These are phyloP conservation scores for Xylaria sp. DNA, from an alignment of 2,329 filamentous ascomycete species.

Conservation along the genomic window DNA sequence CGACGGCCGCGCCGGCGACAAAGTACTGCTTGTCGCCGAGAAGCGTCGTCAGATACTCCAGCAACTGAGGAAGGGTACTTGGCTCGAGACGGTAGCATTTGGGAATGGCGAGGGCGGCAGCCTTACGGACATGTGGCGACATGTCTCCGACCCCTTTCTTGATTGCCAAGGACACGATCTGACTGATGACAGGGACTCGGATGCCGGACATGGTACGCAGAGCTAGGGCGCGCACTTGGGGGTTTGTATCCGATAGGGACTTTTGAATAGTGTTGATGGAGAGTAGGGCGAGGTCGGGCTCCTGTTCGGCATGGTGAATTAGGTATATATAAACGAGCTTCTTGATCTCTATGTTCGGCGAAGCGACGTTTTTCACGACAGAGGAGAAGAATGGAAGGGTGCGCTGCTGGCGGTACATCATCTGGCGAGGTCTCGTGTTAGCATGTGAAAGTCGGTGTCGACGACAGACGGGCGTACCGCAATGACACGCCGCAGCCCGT, in stretches of 20 bases:
- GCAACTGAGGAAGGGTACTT: conserved; percentile 81
- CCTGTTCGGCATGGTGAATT: conserved; percentile 93
- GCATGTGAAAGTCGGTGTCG: conserved; percentile 1
- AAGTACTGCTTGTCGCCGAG: conserved; percentile 94
- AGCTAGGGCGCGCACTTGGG: conserved; percentile 89
- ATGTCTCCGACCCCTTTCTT: conserved; percentile 94
- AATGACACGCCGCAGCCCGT: conserved; percentile 88
- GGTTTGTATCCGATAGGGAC: conserved; percentile 90
- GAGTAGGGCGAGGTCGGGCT: conserved; percentile 92
- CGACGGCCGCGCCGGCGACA: conserved; percentile 92
- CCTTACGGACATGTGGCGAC: conserved; percentile 92
- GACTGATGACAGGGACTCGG: conserved; percentile 95
- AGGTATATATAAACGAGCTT: conserved; percentile 99
- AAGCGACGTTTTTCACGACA: conserved; percentile 97
- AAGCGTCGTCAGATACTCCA: conserved; percentile 81
- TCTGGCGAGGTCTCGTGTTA: conserved; percentile 61
- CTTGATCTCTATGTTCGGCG: conserved; percentile 92
- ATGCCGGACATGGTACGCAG: conserved; percentile 98
- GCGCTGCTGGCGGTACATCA: conserved; percentile 93
- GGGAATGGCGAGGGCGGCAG: conserved; percentile 90
- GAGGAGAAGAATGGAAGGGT: conserved; percentile 96
- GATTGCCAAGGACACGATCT: conserved; percentile 95
- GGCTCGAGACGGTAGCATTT: conserved; percentile 96
- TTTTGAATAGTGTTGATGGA: conserved; percentile 99
- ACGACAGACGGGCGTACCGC: conserved; percentile 67